A percentile compares a stretch with the other conserved stretches of the same genome.
phyloP scores from a whole-genome alignment of 176 grass and related monocot species.

The Neostapfia colusana region DNA sequence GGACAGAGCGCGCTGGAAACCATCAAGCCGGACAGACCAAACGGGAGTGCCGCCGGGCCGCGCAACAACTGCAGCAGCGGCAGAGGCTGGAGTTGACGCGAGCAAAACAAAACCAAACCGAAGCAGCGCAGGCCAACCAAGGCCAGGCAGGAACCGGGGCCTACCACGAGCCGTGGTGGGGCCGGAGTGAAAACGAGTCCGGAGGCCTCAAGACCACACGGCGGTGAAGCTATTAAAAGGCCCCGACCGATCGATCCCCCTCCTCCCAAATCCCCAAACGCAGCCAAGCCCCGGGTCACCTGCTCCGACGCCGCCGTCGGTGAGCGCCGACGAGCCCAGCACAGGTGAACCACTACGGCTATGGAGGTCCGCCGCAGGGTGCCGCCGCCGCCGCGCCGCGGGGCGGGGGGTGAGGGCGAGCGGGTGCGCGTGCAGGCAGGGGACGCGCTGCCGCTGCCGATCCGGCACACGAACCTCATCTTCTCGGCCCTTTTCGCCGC shows the following conservation, averaged over 20 bases:
- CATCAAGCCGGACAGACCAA: neutral
- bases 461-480: slow-evolving; percentile 69
- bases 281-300: neutral
- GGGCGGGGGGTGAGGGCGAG: neutral
- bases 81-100: neutral
- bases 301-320: neutral
- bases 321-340: neutral
- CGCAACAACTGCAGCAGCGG: neutral
- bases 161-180: neutral
- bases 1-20: neutral
- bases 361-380: slow-evolving; percentile 41
- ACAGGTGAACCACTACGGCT: neutral
- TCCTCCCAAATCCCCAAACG: slow-evolving; percentile 6
- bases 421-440: slow-evolving; percentile 45
- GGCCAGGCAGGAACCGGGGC: too few relatives aligned
- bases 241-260: neutral
- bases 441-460: slow-evolving; percentile 66
- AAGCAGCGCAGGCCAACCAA: too few relatives aligned
- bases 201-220: too few relatives aligned
- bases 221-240: neutral
- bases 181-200: neutral
- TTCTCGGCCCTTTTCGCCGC: slow-evolving; percentile 58
- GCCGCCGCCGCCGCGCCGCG: neutral
- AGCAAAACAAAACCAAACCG: too few relatives aligned
- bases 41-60: neutral